Percentiles rank a stretch among this genome's conserved stretches.
Conservation (phyloP, 2,329 filamentous ascomycete genomes). For the Xylariaceae sp. region DNA sequence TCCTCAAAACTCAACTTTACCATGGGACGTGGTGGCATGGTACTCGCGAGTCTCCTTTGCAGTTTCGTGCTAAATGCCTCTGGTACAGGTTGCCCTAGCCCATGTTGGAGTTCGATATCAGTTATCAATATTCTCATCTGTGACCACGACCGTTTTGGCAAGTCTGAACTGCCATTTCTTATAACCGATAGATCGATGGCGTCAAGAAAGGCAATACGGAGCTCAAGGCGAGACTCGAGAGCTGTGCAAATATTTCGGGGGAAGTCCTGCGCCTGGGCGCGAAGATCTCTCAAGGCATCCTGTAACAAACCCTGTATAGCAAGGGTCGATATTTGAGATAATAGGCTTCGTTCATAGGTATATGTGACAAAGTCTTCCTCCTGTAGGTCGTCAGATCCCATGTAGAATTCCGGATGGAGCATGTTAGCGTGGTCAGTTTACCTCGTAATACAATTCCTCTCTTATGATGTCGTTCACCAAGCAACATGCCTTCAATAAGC, state of each 20-base stretch:
- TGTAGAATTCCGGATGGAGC: neutral
- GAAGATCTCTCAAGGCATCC: conserved; percentile 37
- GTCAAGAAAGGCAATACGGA: conserved; percentile 61
- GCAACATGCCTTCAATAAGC: conserved; percentile 75
- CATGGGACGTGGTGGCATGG: conserved; percentile 87
- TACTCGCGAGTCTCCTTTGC: conserved; percentile 87
- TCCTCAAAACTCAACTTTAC: conserved; percentile 71
- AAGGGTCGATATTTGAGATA: conserved; percentile 58
- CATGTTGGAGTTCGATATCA: conserved; percentile 55
- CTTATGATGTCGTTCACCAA: conserved; percentile 73
- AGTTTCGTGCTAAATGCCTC: conserved; percentile 87
- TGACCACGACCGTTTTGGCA: conserved; percentile 49
- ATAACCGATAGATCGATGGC: conserved; percentile 48
- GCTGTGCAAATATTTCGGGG: conserved; percentile 46
- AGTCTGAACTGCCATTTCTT: conserved; percentile 41
- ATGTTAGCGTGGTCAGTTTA: conserved; percentile 33
- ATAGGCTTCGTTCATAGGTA: conserved; percentile 75
- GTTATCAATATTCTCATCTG: conserved; percentile 49
- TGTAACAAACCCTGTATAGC: conserved; percentile 54
- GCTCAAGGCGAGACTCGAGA: conserved; percentile 59
- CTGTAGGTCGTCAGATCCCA: conserved; percentile 39
- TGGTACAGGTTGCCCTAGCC: conserved; percentile 60
- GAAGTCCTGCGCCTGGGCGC: conserved; percentile 28
- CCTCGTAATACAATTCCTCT: conserved; percentile 87
- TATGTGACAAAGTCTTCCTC: conserved; percentile 97